Evolutionary conservation across 805 yeast genomes (phyloP).

Genomic region (Ogataea haglerorum): DNA sequence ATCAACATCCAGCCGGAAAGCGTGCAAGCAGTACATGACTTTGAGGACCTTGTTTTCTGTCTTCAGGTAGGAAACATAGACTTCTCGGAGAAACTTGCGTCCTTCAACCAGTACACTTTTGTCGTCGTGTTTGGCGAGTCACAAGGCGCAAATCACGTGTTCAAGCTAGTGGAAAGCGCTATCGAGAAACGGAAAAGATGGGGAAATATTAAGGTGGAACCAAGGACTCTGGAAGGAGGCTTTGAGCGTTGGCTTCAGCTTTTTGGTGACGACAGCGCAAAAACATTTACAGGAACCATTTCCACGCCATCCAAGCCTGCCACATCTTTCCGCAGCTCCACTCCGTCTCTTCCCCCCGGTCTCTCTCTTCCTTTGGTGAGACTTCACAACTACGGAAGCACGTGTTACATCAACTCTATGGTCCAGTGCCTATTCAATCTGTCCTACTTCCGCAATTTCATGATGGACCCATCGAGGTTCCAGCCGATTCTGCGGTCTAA

Average conservation of each 20-base stretch:
- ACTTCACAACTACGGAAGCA: conserved; percentile 62
- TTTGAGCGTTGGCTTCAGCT: conserved; percentile 41
- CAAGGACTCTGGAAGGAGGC: conserved; percentile 39
- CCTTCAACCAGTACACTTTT: conserved; percentile 32
- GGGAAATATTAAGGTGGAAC: conserved; percentile 8
- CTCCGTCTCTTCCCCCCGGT: background rate
- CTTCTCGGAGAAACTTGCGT: conserved; percentile 31
- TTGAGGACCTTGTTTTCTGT: conserved; percentile 19
- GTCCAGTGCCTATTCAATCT: conserved; percentile 66
- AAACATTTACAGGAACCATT: conserved; percentile 15
- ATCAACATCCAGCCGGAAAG: conserved; percentile 40
- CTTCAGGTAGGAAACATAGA: conserved; percentile 33
- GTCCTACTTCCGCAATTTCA: conserved; percentile 44
- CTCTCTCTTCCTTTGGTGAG: conserved; percentile 32
- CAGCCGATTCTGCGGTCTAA: conserved; percentile 14
- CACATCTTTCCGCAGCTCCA: conserved; percentile 1
- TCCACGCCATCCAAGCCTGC: conserved; percentile 2
- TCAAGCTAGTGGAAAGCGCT: conserved; percentile 18
- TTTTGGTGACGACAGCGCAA: conserved; percentile 27
- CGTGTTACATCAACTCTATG: conserved; percentile 75
- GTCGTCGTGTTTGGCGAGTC: conserved; percentile 40
- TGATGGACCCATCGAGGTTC: conserved; percentile 36
- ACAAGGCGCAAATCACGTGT: conserved; percentile 26
- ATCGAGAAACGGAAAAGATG: conserved; percentile 11
- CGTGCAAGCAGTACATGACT: conserved; percentile 14